Evolutionary conservation across 2,329 filamentous ascomycete species (phyloP).

Genomic region (Aspergillus jensenii): DNA sequence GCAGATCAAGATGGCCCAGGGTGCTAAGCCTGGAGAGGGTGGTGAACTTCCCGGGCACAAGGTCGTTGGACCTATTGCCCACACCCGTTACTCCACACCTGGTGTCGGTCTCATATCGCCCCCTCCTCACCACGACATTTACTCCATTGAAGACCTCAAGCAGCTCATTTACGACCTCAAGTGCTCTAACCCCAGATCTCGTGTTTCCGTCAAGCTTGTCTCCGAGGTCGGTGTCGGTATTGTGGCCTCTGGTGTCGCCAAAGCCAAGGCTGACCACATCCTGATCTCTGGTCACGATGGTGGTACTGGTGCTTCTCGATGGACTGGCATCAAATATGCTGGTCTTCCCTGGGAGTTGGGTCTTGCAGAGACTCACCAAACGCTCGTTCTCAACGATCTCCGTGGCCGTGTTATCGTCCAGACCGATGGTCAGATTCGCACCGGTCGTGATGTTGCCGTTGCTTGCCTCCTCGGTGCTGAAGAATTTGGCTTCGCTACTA

Average conservation of each 20-base stretch:
- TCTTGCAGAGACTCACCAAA: conserved; percentile 96
- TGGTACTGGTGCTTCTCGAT: conserved; percentile 92
- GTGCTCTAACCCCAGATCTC: conserved; percentile 87
- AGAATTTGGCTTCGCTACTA: conserved; percentile 95
- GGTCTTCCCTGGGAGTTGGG: conserved; percentile 96
- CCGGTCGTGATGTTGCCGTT: conserved; percentile 89
- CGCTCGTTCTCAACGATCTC: conserved; percentile 89
- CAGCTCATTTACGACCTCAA: conserved; percentile 97
- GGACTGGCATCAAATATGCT: conserved; percentile 98
- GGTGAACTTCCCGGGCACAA: conserved; percentile 97
- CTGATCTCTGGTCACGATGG: conserved; percentile 95
- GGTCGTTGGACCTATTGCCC: conserved; percentile 89
- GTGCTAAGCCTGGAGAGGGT: conserved; percentile 95
- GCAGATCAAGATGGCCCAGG: conserved; percentile 99
- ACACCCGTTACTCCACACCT: conserved; percentile 92
- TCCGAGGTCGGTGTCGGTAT: conserved; percentile 98
- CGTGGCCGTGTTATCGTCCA: conserved; percentile 94
- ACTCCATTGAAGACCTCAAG: conserved; percentile 97
- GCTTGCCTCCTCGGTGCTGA: conserved; percentile 95
- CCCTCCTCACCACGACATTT: conserved; percentile 96
- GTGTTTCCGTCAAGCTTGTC: conserved; percentile 95
- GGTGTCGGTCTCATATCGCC: conserved; percentile 95
- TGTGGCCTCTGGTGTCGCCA: conserved; percentile 94
- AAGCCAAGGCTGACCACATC: conserved; percentile 96
- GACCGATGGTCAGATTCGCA: conserved; percentile 91